Conservation (phyloP, 495 filamentous ascomycete species). For the Annulohypoxylon bovei region DNA sequence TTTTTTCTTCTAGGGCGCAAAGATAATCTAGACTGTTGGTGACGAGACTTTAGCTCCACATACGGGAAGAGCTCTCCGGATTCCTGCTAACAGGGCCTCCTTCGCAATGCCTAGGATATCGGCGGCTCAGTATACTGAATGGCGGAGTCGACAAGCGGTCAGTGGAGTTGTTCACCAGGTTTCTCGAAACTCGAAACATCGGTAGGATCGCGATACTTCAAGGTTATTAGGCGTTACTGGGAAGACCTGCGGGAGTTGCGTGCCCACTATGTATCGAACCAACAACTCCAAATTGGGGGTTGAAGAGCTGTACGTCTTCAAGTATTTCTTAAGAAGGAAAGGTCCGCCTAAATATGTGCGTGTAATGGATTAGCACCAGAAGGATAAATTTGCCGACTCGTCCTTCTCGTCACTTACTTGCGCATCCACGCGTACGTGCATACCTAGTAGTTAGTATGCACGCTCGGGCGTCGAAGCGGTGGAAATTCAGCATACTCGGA, state of each 20-base stretch:
- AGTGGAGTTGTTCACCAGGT: not conserved
- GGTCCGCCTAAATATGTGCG: not conserved
- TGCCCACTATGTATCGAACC: not conserved
- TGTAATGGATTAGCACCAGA: constrained; percentile 15
- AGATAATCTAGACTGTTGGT: constrained; percentile 10
- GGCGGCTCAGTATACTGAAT: not conserved
- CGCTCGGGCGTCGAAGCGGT: constrained; percentile 30
- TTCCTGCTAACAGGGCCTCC: not conserved
- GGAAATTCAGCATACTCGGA: constrained; percentile 10
- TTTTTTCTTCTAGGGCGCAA: not conserved
- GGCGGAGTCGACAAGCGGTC: constrained; percentile 12
- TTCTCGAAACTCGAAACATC: not conserved
- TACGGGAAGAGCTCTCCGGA: constrained; percentile 10
- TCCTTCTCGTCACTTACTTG: constrained; percentile 8
- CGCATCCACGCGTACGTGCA: constrained; percentile 15
- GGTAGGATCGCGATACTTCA: not conserved
- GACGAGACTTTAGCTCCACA: constrained; percentile 9
- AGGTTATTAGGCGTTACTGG: not conserved
- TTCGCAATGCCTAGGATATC: not conserved
- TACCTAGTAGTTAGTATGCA: constrained; percentile 12
- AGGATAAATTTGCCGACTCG: constrained; percentile 25
- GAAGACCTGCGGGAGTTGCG: not conserved
- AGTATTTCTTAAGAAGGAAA: not conserved
- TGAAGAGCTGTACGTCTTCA: constrained; percentile 4
- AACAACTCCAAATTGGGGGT: not conserved